Percentiles rank a stretch among this genome's conserved stretches.
Evolutionary conservation across 2,329 filamentous ascomycete species (phyloP).

Genomic region (Stylonectria norvegica): DNA sequence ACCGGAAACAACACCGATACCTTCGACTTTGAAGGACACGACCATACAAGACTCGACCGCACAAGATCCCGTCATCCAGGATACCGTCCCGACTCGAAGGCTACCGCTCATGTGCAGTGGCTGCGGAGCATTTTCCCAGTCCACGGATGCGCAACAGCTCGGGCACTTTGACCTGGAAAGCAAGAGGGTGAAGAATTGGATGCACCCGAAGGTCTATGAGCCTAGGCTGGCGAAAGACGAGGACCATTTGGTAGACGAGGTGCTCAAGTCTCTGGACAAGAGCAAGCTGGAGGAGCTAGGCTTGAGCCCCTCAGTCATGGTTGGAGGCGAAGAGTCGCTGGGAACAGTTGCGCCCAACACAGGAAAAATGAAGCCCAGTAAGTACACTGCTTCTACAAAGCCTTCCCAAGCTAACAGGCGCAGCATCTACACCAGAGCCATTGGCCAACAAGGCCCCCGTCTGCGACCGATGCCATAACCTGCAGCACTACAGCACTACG

Average conservation of each 20-base stretch:
- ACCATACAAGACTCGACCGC: neutral
- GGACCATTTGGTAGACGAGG: conserved; percentile 46
- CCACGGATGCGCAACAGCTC: conserved; percentile 45
- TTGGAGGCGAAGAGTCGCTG: conserved; percentile 28
- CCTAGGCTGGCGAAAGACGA: conserved; percentile 30
- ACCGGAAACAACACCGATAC: neutral
- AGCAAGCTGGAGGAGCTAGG: conserved; percentile 44
- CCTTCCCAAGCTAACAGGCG: conserved; percentile 9
- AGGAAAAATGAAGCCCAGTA: conserved; percentile 21
- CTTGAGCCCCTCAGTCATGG: conserved; percentile 40
- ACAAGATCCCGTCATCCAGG: neutral
- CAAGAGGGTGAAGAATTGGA: conserved; percentile 49
- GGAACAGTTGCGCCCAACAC: no score
- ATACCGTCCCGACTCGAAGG: conserved; percentile 14
- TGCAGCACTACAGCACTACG: conserved; percentile 72
- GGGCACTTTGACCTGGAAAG: conserved; percentile 55
- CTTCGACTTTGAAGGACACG: neutral
- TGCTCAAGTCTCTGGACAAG: conserved; percentile 41
- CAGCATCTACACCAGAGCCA: conserved; percentile 16
- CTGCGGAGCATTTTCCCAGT: conserved; percentile 64
- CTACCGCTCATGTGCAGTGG: conserved; percentile 60
- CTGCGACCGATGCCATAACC: conserved; percentile 83
- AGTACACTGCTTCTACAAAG: neutral
- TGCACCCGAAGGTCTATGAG: conserved; percentile 23
- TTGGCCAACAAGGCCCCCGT: conserved; percentile 61